A percentile compares a stretch with the other conserved stretches of the same genome.
Conservation (phyloP, 2,329 filamentous ascomycete genomes). For the Neocatenulostroma microsporum region DNA sequence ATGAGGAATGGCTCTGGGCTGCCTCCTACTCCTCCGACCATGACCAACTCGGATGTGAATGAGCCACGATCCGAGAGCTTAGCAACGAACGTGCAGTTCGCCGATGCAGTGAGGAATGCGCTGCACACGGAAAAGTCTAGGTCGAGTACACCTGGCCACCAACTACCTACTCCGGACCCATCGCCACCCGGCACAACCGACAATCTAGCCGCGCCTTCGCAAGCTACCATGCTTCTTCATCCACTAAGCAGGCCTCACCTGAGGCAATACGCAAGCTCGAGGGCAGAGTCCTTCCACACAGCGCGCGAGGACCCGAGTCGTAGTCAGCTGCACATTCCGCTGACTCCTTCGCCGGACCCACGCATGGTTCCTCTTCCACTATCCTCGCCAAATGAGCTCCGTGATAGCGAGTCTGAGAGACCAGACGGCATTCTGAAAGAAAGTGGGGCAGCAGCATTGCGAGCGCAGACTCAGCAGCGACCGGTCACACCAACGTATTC, state of each 20-base stretch:
- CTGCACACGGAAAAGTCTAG: constrained; percentile 33
- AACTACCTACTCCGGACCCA: constrained; percentile 30
- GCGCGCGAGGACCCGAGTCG: constrained; percentile 35
- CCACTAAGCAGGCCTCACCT: constrained; percentile 3
- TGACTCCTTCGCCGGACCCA: constrained; percentile 5
- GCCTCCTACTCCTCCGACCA: constrained; percentile 40
- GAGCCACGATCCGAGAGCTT: constrained; percentile 32
- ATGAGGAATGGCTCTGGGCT: constrained; percentile 29
- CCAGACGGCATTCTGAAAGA: too few species aligned
- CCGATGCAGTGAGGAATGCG: constrained; percentile 33
- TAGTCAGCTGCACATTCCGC: constrained; percentile 12
- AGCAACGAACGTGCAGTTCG: constrained; percentile 33
- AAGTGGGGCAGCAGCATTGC: too few species aligned
- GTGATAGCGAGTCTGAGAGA: too few species aligned
- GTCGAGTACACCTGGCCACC: constrained; percentile 35
- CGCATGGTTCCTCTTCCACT: too few species aligned
- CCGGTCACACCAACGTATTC: too few species aligned
- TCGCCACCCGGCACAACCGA: constrained; percentile 26
- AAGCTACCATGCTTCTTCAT: background rate
- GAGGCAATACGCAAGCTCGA: constrained; percentile 30
- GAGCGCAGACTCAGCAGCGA: too few species aligned
- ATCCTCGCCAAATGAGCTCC: too few species aligned
- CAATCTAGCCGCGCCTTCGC: constrained; percentile 11
- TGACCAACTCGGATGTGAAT: constrained; percentile 20
- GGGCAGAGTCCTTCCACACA: constrained; percentile 41